Evolutionary conservation across 1,139 yeast species (phyloP), one percentile per base, ranked within the genome.

Genomic region (Zygosaccharomyces pseudobailii): DNA sequence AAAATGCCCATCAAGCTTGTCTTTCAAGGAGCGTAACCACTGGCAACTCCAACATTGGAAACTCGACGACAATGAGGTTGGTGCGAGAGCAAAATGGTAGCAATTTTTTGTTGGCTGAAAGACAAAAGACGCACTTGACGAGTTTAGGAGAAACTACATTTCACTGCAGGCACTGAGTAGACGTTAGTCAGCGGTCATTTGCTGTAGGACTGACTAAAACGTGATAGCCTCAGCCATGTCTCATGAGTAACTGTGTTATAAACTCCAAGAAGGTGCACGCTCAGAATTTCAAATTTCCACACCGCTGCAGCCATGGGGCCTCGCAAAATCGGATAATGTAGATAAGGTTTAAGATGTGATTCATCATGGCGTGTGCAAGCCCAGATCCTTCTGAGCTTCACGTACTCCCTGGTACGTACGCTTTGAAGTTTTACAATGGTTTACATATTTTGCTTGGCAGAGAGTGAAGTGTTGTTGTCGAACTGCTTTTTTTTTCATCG

Each of bases 281-380:
- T 38, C 41, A 38, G 41, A 38, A 38, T 19, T 23, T 27, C 27
- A 24, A 27, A 10, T 9, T 22, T 38, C 41, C 41, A 38, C 41
- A 38, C 34, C 5, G 41, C 41, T 20, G 33, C 33, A 38, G 34
- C 41, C 41, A 28, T 38, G 41, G 41, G 41, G 41, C 41, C 31
- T 27, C 28, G 41, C 41, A 27, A 30, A n/a, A 30, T 38, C 33
- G 33, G 41, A 38, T 38, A 38, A 38, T 38, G 41, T 38, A 38
- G 41, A 38, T 38, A 38, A 38, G 41, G 32, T 38, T 37, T 19
- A 7, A 28, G 41, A 25, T 31, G 13, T 38, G 13, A 17, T 20
- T 38, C 41, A 38, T 38, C 41, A 38, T 20, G 33, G 41, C 41
- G 41, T 28, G 34, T 13, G 13, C 41, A 27, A 24, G 22, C 34